Percentiles rank a stretch among this genome's conserved stretches.
These are phyloP conservation scores for Kitagawia praeruptora DNA, from an alignment of 129 eudicot genomes.

Conservation along the genomic window DNA sequence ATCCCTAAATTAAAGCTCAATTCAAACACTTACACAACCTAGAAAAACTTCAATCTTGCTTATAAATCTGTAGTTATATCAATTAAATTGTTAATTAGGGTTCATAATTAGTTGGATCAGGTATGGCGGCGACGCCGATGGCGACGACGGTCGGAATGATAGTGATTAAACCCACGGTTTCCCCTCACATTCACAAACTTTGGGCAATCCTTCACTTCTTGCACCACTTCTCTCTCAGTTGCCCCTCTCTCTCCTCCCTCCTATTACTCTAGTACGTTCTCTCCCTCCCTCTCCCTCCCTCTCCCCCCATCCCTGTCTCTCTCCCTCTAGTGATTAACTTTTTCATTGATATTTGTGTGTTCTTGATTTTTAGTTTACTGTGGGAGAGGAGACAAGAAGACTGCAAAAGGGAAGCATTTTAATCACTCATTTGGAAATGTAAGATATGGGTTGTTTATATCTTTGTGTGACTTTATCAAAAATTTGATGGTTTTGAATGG, in stretches of 20 bases:
- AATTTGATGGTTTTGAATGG: neutral
- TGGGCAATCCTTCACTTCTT: slow-evolving; percentile 14
- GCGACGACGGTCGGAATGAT: too few relatives aligned
- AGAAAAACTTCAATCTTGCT: too few relatives aligned
- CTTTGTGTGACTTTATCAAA: neutral
- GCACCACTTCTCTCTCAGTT: slow-evolving; percentile 25
- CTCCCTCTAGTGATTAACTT: neutral
- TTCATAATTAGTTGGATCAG: too few relatives aligned
- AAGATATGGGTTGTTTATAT: slow-evolving; percentile 15
- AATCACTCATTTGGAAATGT: slow-evolving; percentile 91
- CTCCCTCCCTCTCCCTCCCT: too few relatives aligned
- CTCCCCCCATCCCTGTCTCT: too few relatives aligned
- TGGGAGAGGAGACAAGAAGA: slow-evolving; percentile 93
- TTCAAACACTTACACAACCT: too few relatives aligned
- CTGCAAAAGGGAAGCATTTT: slow-evolving; percentile 86
- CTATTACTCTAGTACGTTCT: slow-evolving; percentile 1
- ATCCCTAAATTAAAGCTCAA: too few relatives aligned
- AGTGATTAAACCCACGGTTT: neutral
- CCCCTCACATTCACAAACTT: slow-evolving; percentile 17
- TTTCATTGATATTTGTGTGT: neutral
- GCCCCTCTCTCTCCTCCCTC: slow-evolving; percentile 19
- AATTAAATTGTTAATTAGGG: too few relatives aligned
- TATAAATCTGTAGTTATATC: too few relatives aligned
- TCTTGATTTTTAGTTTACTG: slow-evolving; percentile 43
- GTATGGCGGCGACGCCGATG: too few relatives aligned